These are phyloP conservation scores for Emmonsia crescens DNA, from an alignment of 2,329 filamentous ascomycete genomes.

Conservation along the genomic window DNA sequence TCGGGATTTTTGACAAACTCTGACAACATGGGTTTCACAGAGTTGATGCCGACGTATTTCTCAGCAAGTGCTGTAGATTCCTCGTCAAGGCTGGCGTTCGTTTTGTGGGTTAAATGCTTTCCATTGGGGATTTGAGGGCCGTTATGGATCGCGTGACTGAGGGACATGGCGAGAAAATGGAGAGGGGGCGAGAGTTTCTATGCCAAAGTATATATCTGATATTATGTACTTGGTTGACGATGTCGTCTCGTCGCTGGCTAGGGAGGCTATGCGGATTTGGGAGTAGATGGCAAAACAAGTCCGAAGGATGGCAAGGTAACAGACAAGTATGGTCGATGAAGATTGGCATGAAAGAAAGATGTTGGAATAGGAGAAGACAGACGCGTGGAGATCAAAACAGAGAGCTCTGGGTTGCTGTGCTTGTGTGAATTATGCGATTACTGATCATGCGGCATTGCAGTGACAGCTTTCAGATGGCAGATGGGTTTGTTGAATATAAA, in stretches of 20 bases:
- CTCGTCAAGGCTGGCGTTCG: constrained; percentile 5
- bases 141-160: not conserved
- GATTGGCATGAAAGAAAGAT: not conserved
- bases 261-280: not conserved
- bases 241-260: not conserved
- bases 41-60: constrained; percentile 18
- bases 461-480: not conserved
- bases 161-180: not conserved
- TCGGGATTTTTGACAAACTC: constrained; percentile 21
- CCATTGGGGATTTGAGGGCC: not conserved
- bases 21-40: constrained; percentile 21
- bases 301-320: not conserved
- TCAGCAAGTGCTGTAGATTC: constrained; percentile 19
- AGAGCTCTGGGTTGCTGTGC: not conserved
- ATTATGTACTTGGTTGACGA: not conserved
- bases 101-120: not conserved
- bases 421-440: not conserved
- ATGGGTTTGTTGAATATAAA: not conserved
- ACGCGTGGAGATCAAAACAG: not conserved
- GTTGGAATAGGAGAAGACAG: not conserved
- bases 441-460: not conserved
- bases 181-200: not conserved
- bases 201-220: not conserved
- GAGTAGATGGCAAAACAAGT: not conserved
- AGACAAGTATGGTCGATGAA: not conserved